Evolutionary conservation across 768 basidiomycete species (phyloP).

Genomic region (Suillus luteus): DNA sequence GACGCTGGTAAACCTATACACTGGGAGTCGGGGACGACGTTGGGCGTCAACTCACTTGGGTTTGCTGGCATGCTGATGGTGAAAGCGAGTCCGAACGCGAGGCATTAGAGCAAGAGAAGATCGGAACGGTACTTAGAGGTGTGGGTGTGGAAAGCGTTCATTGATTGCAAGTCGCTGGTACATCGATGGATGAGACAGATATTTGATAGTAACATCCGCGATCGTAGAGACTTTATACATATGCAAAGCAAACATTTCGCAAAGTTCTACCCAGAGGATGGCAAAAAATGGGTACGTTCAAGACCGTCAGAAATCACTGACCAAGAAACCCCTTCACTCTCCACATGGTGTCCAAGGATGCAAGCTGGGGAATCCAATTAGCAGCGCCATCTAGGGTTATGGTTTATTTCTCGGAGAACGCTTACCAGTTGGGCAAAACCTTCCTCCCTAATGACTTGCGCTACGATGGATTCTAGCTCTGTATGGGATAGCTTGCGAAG

Average conservation of each 20-base stretch:
- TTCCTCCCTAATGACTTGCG: slow-evolving; percentile 68
- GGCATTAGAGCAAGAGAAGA: slow-evolving; percentile 62
- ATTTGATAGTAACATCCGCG: background rate
- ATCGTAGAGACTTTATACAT: background rate
- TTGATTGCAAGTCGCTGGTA: slow-evolving; percentile 60
- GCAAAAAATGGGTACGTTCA: background rate
- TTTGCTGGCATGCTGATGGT: slow-evolving; percentile 90
- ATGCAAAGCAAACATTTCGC: background rate
- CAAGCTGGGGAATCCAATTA: slow-evolving; percentile 41
- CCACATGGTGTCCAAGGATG: slow-evolving; percentile 56
- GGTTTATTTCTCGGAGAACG: background rate
- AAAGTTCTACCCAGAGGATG: background rate
- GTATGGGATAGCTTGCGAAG: slow-evolving; percentile 55
- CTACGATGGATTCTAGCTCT: slow-evolving; percentile 58
- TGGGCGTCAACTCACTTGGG: slow-evolving; percentile 85
- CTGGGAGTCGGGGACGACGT: slow-evolving; percentile 53
- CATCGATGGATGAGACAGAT: slow-evolving; percentile 31
- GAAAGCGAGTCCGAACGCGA: slow-evolving; percentile 76
- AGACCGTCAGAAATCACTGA: slow-evolving; percentile 14
- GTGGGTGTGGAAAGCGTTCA: slow-evolving; percentile 71
- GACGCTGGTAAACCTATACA: slow-evolving; percentile 60
- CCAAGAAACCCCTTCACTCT: slow-evolving; percentile 42
- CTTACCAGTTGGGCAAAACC: slow-evolving; percentile 76
- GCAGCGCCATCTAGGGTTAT: slow-evolving; percentile 7
- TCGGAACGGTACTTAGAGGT: slow-evolving; percentile 60